Evolutionary conservation across 345 rosid species (phyloP), one percentile per base, ranked within the genome.

Genomic region (Limnanthes douglasii): DNA sequence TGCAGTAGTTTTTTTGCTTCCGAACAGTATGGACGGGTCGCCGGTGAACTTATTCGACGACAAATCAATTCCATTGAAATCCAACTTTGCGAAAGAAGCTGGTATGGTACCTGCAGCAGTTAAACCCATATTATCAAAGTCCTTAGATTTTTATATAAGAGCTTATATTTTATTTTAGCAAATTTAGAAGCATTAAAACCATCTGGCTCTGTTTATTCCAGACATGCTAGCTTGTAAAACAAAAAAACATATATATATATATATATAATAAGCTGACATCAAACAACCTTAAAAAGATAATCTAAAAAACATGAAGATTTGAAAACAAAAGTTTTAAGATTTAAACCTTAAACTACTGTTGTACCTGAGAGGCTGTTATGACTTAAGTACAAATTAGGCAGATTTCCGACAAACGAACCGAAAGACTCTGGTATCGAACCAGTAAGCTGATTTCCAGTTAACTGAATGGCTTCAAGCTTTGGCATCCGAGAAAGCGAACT

Each of bases 21-120:
- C 88, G 23, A 88, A 78, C 32, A 78, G 45, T 60, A 73, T 43
- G 3, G 85, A 78, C 26, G 72, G 65, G 21, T 86, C 86, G n/a
- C 82, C 94, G 13, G 24, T 36, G 1, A 78, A 61, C 15, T 19
- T 44, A 50, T 77, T 80, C 32, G 83, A 55, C n/a, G 83, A 70
- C 30, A 80, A 22, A 53, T 74, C 78, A 11, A 77, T 48, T 19
- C 19, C 41, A 3, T 39, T 27, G 10, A 69, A 77, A 54, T 77
- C 66, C 38, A 53, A 23, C 22, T 66, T 64, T 10, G 67, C 68
- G 46, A 80, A 68, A 0, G 80, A 72, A 3, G 48, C 45, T 10
- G 90, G 86, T 34, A 85, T 64, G 24, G 53, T 38, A 4, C 86
- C 61, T 55, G 31, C 43, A 30, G 20, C 0, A 10, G 10, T 5